Evolutionary conservation across 768 basidiomycete genomes (phyloP), one percentile per base, ranked within the genome.

Genomic region (Mycena rebaudengoi): DNA sequence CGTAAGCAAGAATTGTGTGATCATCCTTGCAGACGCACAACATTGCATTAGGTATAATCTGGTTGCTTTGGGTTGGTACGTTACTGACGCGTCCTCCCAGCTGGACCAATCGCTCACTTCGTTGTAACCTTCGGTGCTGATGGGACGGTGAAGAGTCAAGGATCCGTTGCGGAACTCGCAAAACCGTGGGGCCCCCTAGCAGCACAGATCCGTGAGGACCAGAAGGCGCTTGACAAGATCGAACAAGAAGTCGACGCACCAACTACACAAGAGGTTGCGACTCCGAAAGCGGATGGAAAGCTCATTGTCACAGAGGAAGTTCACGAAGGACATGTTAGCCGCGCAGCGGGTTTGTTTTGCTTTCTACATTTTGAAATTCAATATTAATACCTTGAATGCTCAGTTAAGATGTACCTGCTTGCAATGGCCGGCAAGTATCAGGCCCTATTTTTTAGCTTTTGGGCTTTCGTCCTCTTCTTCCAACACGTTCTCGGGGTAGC

Each of bases 281-380:
- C 23, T 21, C 60, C 69, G 16, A 74, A 75, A 43, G 33, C 56
- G 1, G 80, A 80, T 48, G 88, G 88, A 3, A 88, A 89, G 69
- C 79, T 91, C 8, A 83, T 90, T 40, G 71, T 88, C 11, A 83
- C 82, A 0, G 90, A 91, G 70, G 90, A 91, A 68, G 80, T 89
- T 35, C 79, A 78, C 3, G 78, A 82, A 46, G 88, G 89, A 0
- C 84, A 83, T 62, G 82, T 90, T 26, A 82, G 83, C 30, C 85
- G 83, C 82, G 18, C 7, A 5, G 40, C 55, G 23, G 18, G 55
- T 57, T 10, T 16, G 55, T 35, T 25, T 50, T 39, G 7, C 21
- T 16, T 41, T 2, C 45, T 8, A 46, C 23, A 3, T 25, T 10
- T 60, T 48, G 59, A 60, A 44, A 50, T 60, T 12, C 20, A 18